phyloP scores from a whole-genome alignment of 768 basidiomycete genomes.

The Trametes cinnabarina region DNA sequence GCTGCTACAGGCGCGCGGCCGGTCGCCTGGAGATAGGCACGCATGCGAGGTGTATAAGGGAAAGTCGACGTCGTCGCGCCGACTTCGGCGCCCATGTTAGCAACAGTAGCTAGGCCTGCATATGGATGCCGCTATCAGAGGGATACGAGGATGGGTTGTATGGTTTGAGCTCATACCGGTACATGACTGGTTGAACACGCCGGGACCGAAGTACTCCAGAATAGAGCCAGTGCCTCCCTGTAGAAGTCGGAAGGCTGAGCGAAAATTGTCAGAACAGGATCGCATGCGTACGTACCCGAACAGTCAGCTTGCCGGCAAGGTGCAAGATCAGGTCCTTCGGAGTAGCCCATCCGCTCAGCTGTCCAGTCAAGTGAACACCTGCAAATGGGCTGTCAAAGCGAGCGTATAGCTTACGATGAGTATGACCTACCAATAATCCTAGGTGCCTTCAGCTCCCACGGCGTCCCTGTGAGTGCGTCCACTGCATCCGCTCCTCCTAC shows the following conservation, averaged over 20 bases:
- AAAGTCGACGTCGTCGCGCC: slow-evolving; percentile 99
- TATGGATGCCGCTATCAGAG: neutral
- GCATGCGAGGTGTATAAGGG: slow-evolving; percentile 91
- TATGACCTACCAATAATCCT: slow-evolving; percentile 64
- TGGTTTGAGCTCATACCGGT: slow-evolving; percentile 55
- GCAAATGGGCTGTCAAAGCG: neutral
- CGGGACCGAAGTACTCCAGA: slow-evolving; percentile 95
- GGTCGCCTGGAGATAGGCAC: slow-evolving; percentile 85
- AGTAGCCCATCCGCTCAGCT: slow-evolving; percentile 87
- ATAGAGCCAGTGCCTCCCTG: slow-evolving; percentile 96
- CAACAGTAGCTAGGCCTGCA: slow-evolving; percentile 85
- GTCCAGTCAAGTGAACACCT: slow-evolving; percentile 88
- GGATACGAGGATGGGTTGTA: neutral
- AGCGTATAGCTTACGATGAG: neutral
- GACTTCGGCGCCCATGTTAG: slow-evolving; percentile 99
- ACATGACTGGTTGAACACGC: slow-evolving; percentile 85
- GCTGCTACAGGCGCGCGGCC: slow-evolving; percentile 81
- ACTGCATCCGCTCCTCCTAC: slow-evolving; percentile 99
- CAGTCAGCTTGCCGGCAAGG: slow-evolving; percentile 90
- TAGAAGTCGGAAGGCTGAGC: neutral
- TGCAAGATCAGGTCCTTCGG: slow-evolving; percentile 96
- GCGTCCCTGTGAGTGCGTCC: slow-evolving; percentile 96
- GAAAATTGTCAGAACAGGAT: neutral
- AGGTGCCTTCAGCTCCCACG: slow-evolving; percentile 96
- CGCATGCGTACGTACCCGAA: slow-evolving; percentile 56